phyloP scores from a whole-genome alignment of 371 early-diverging fungal species.

The Mucor saturninus region DNA sequence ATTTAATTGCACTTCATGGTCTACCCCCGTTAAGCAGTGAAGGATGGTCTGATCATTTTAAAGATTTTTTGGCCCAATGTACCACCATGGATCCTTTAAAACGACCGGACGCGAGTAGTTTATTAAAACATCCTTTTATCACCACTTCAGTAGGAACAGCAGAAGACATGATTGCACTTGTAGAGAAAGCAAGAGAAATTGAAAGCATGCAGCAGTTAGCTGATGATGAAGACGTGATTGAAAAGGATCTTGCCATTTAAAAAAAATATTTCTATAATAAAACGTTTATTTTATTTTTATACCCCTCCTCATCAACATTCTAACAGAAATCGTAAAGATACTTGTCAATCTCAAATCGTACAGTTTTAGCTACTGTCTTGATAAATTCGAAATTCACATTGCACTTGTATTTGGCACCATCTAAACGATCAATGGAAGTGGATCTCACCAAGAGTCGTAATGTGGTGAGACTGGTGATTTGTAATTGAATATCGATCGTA shows the following conservation, averaged over 20 bases:
- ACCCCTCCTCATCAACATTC: not conserved
- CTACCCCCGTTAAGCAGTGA: slow-evolving; percentile 59
- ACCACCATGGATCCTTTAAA: slow-evolving; percentile 49
- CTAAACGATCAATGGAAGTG: slow-evolving; percentile 74
- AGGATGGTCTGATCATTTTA: slow-evolving; percentile 55
- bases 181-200: slow-evolving; percentile 36
- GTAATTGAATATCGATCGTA: slow-evolving; percentile 79
- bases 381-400: slow-evolving; percentile 84
- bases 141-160: slow-evolving; percentile 34
- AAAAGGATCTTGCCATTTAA: slow-evolving; percentile 22
- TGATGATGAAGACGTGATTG: slow-evolving; percentile 29
- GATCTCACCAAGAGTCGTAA: slow-evolving; percentile 73
- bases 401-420: slow-evolving; percentile 82
- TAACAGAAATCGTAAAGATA: slow-evolving; percentile 80
- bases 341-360: slow-evolving; percentile 81
- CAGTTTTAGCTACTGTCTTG: slow-evolving; percentile 63
- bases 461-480: slow-evolving; percentile 81
- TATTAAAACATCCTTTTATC: slow-evolving; percentile 52
- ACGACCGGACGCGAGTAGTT: slow-evolving; percentile 49
- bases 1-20: slow-evolving; percentile 68
- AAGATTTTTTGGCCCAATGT: slow-evolving; percentile 58
- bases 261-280: not conserved
- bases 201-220: slow-evolving; percentile 33
- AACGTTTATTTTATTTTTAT: not conserved
- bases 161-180: slow-evolving; percentile 36